Percentiles rank a stretch among this genome's conserved stretches.
Evolutionary conservation across 208 protist species (phyloP).

Genomic region (Wallacemonas collosoma): DNA sequence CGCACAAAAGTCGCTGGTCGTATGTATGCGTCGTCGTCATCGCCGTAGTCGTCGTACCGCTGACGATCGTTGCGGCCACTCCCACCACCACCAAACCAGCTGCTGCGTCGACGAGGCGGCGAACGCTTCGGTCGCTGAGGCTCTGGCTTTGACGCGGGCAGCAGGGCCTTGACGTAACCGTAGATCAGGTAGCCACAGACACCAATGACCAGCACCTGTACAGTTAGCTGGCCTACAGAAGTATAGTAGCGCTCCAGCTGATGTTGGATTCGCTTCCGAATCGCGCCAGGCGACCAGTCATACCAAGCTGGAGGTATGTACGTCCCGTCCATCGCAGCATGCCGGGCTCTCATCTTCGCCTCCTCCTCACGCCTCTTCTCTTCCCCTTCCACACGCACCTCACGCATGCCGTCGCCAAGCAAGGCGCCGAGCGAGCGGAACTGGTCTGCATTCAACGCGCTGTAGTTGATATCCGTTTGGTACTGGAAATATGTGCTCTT

Average conservation of each 20-base stretch:
- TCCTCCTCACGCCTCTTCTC: conserved; percentile 43
- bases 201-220: conserved; percentile 55
- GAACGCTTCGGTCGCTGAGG: neutral
- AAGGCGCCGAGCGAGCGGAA: conserved; percentile 75
- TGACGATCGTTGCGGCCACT: conserved; percentile 21
- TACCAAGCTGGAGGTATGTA: conserved; percentile 76
- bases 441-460: conserved; percentile 76
- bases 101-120: conserved; percentile 4
- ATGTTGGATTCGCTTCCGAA: conserved; percentile 65
- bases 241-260: conserved; percentile 61
- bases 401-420: conserved; percentile 69
- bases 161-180: conserved; percentile 27
- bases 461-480: conserved; percentile 69
- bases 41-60: conserved; percentile 28
- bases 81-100: conserved; percentile 14
- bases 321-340: conserved; percentile 6
- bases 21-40: conserved; percentile 11
- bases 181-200: conserved; percentile 52
- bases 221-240: conserved; percentile 58
- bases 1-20: conserved; percentile 46
- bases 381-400: conserved; percentile 64
- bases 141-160: conserved; percentile 17
- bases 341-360: conserved; percentile 24
- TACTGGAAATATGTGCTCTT: conserved; percentile 46
- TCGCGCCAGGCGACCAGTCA: conserved; percentile 74